These are phyloP conservation scores for Pyracantha coccinea DNA, from an alignment of 331 rosid genomes.

Conservation along the genomic window DNA sequence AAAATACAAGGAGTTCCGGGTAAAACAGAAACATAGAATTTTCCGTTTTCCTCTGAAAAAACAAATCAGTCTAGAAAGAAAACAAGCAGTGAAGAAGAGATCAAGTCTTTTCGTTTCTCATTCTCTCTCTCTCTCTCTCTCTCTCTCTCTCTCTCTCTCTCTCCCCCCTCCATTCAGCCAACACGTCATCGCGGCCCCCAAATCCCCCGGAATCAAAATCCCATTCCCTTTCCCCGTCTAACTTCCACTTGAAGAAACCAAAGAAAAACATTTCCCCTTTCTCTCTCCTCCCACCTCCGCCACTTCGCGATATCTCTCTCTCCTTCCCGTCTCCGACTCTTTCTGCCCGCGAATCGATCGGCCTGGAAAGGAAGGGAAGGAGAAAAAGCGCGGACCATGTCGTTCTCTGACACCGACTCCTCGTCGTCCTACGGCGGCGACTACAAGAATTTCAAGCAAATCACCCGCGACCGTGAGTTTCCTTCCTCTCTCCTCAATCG, in stretches of 20 bases:
- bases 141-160: neutral
- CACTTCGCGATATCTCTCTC: neutral
- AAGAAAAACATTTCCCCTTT: neutral
- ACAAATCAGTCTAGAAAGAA: too few relatives aligned
- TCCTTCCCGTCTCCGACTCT: conserved; percentile 9
- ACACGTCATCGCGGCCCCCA: conserved; percentile 26
- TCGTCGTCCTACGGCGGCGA: conserved; percentile 66
- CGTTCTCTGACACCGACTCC: conserved; percentile 72
- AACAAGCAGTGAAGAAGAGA: too few relatives aligned
- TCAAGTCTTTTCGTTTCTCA: too few relatives aligned
- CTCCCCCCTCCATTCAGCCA: neutral
- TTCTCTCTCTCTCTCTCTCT: too few relatives aligned
- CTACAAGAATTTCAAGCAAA: conserved; percentile 62
- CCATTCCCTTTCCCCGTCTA: conserved; percentile 1
- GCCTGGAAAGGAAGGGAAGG: conserved; percentile 15
- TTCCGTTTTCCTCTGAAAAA: too few relatives aligned
- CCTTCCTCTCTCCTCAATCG: neutral
- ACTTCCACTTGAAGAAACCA: neutral
- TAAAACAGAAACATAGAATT: too few relatives aligned
- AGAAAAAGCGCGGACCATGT: conserved; percentile 32
- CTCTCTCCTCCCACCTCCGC: neutral
- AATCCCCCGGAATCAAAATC: neutral
- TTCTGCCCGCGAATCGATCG: conserved; percentile 18
- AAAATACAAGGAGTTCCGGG: too few relatives aligned
- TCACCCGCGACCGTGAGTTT: conserved; percentile 76